Conservation (phyloP, 768 basidiomycete species). For the Kwoniella bestiolae region DNA sequence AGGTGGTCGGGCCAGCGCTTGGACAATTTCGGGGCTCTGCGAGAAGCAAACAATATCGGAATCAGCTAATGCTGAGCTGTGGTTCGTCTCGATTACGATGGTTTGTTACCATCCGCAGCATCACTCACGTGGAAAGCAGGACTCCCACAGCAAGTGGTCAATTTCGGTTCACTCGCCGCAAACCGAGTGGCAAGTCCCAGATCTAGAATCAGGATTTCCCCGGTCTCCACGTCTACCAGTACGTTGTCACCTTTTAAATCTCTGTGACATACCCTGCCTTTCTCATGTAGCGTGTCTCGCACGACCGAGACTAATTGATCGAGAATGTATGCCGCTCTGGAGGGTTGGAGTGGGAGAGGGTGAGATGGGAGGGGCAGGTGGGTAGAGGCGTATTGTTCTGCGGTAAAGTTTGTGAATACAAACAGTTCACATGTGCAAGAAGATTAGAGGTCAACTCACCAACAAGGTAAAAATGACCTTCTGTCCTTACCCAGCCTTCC, state of each 20-base stretch:
- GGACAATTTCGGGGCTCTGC: slow-evolving; percentile 59
- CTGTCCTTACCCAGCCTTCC: slow-evolving; percentile 58
- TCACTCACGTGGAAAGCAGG: slow-evolving; percentile 55
- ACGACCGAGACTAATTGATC: slow-evolving; percentile 59
- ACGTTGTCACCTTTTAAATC: slow-evolving; percentile 58
- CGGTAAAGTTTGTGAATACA: too few relatives aligned
- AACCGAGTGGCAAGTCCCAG: slow-evolving; percentile 60
- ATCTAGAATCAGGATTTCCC: slow-evolving; percentile 59
- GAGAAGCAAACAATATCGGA: too few relatives aligned
- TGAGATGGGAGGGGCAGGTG: slow-evolving; percentile 52
- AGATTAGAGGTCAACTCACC: slow-evolving; percentile 36
- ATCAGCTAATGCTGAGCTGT: too few relatives aligned
- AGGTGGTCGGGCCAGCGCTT: slow-evolving; percentile 55
- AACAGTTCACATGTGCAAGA: too few relatives aligned
- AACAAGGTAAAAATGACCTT: slow-evolving; percentile 60
- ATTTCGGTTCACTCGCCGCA: slow-evolving; percentile 55
- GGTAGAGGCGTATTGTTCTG: slow-evolving; percentile 52
- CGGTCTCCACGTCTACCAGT: slow-evolving; percentile 47
- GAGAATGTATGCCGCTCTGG: slow-evolving; percentile 55
- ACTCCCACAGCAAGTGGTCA: slow-evolving; percentile 60
- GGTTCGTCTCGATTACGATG: too few relatives aligned
- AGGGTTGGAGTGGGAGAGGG: slow-evolving; percentile 35
- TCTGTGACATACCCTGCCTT: slow-evolving; percentile 54
- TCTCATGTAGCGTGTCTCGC: slow-evolving; percentile 56
- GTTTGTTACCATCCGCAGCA: too few relatives aligned